phyloP scores from a whole-genome alignment of 2,329 filamentous ascomycete genomes.

The Cephalotrichum gorgonifer region DNA sequence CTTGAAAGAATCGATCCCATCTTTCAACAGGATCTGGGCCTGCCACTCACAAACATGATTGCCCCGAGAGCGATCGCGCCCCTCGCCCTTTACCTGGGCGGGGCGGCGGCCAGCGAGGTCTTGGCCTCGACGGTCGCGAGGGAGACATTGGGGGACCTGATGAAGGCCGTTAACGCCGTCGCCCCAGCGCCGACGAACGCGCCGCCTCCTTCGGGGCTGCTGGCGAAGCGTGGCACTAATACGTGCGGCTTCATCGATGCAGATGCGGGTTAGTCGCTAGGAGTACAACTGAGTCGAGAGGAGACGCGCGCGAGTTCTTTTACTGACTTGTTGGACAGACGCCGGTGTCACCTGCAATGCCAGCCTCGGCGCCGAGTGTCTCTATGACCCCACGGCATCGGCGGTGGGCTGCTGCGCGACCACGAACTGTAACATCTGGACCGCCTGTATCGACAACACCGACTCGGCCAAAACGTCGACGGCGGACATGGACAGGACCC shows the following conservation, averaged over 20 bases:
- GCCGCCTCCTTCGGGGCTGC: not conserved
- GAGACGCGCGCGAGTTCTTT: not conserved
- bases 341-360: not conserved
- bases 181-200: not conserved
- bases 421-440: slow-evolving; percentile 2
- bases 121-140: not conserved
- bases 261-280: not conserved
- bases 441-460: slow-evolving; percentile 1
- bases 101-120: not conserved
- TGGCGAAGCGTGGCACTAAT: not conserved
- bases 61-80: not conserved
- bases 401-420: slow-evolving; percentile 5
- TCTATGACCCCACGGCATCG: not conserved
- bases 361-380: slow-evolving; percentile 3
- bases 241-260: slow-evolving; percentile 3
- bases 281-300: not conserved
- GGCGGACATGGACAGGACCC: slow-evolving; percentile 3
- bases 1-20: not conserved
- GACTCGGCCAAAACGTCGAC: not conserved
- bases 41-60: not conserved
- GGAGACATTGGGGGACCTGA: not conserved
- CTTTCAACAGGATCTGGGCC: not conserved
- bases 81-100: slow-evolving; percentile 2
- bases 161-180: not conserved
- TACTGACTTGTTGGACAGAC: not conserved